Conservation (phyloP, 345 rosid species). For the Pelargonium nanum region DNA sequence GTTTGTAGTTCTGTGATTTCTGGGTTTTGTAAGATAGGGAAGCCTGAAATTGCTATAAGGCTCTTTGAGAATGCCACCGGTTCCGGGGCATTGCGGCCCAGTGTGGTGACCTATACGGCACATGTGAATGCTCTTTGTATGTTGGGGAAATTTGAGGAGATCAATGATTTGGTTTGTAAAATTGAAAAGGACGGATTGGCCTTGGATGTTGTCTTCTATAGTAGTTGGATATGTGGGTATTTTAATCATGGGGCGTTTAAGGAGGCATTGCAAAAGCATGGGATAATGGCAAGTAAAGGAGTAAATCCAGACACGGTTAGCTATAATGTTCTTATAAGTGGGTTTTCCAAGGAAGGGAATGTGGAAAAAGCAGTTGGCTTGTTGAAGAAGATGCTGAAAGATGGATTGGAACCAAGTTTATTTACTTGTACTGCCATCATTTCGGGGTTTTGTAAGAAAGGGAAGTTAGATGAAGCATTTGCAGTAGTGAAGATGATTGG, state of each 20-base stretch:
- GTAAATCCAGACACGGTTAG: conserved; percentile 35
- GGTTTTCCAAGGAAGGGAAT: conserved; percentile 38
- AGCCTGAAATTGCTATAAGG: conserved; percentile 51
- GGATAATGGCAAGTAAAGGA: conserved; percentile 41
- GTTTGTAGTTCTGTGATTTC: conserved; percentile 60
- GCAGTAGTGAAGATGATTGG: conserved; percentile 38
- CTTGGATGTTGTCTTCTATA: conserved; percentile 56
- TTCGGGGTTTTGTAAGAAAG: conserved; percentile 50
- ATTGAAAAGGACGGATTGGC: conserved; percentile 45
- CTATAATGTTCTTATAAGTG: conserved; percentile 49
- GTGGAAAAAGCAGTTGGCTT: conserved; percentile 42
- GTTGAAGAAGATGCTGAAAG: conserved; percentile 46
- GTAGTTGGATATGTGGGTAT: conserved; percentile 56
- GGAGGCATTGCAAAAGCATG: conserved; percentile 43
- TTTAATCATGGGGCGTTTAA: conserved; percentile 27
- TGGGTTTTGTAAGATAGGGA: conserved; percentile 57
- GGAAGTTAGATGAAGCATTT: conserved; percentile 55
- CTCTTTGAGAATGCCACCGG: conserved; percentile 39
- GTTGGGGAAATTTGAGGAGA: conserved; percentile 49
- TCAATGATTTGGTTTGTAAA: conserved; percentile 28
- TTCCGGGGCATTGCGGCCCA: conserved; percentile 49
- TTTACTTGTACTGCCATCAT: conserved; percentile 47
- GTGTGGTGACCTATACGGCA: conserved; percentile 53
- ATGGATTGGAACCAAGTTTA: conserved; percentile 46
- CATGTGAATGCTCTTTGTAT: conserved; percentile 45